A percentile compares a stretch with the other conserved stretches of the same genome.
Evolutionary conservation across 257 asterid species (phyloP).

Genomic region (Avicennia marina): DNA sequence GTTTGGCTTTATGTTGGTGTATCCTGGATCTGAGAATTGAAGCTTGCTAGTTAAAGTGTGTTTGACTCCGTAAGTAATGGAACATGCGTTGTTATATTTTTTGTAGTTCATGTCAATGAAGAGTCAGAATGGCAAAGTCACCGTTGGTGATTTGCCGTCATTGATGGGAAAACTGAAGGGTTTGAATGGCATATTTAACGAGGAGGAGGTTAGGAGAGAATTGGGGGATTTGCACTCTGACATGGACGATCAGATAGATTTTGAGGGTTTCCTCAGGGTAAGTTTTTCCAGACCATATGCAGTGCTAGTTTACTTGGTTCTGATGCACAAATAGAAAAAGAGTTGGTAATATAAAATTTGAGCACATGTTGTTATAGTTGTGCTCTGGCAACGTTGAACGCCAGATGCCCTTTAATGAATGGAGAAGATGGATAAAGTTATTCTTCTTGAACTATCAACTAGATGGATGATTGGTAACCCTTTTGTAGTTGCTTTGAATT

Average conservation of each 20-base stretch:
- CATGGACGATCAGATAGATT: conserved; percentile 60
- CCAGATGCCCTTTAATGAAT: neutral
- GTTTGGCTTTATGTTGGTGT: conserved; percentile 7
- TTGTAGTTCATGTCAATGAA: conserved; percentile 56
- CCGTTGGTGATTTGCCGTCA: conserved; percentile 67
- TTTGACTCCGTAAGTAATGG: conserved; percentile 14
- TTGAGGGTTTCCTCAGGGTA: conserved; percentile 94
- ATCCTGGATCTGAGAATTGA: conserved; percentile 14
- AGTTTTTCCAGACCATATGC: conserved; percentile 6
- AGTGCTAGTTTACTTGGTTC: conserved; percentile 13
- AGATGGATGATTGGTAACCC: conserved; percentile 18
- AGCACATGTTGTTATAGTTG: conserved; percentile 5
- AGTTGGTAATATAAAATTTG: neutral
- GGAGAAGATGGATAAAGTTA: neutral
- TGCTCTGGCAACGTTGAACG: neutral
- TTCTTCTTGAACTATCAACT: conserved; percentile 10
- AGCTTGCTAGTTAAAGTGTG: conserved; percentile 17
- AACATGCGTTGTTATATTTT: neutral
- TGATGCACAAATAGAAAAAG: neutral
- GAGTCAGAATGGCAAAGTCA: conserved; percentile 73
- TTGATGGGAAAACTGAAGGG: conserved; percentile 69
- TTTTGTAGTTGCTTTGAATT: conserved; percentile 22
- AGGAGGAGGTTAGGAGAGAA: conserved; percentile 58
- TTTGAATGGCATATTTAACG: conserved; percentile 42
- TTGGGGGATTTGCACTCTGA: conserved; percentile 54